These are phyloP conservation scores for Hypoxylon perforatum DNA, from an alignment of 495 filamentous ascomycete species.

Conservation along the genomic window DNA sequence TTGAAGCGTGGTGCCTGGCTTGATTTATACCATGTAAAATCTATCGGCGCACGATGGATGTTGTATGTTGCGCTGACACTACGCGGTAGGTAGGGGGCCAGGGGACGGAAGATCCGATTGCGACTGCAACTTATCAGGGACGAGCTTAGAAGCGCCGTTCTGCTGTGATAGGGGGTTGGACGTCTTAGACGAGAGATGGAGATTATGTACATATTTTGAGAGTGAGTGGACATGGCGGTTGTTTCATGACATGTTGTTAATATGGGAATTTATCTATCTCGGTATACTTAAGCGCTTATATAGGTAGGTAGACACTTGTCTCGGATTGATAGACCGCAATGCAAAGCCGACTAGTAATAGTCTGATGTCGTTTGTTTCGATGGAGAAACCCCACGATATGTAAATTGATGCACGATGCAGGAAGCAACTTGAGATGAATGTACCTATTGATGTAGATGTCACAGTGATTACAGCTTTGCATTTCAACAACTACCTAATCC, in stretches of 20 bases:
- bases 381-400: constrained; percentile 25
- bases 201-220: neutral
- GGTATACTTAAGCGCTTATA: neutral
- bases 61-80: constrained; percentile 1
- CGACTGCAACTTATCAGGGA: constrained; percentile 2
- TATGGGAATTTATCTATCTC: neutral
- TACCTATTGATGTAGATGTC: no score
- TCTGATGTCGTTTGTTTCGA: neutral
- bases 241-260: constrained; percentile 17
- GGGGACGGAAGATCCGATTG: no score
- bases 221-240: neutral
- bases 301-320: neutral
- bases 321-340: neutral
- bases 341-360: constrained; percentile 10
- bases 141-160: constrained; percentile 14
- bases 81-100: constrained; percentile 7
- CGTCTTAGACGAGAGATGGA: neutral
- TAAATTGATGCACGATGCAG: neutral
- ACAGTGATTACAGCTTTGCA: no score
- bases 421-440: no score
- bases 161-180: constrained; percentile 4
- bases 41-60: constrained; percentile 20
- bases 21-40: no score
- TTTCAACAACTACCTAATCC: no score
- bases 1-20: constrained; percentile 8